A percentile compares a stretch with the other conserved stretches of the same genome.
Evolutionary conservation across 129 eudicot genomes (phyloP).

Genomic region (Erigeron canadensis): DNA sequence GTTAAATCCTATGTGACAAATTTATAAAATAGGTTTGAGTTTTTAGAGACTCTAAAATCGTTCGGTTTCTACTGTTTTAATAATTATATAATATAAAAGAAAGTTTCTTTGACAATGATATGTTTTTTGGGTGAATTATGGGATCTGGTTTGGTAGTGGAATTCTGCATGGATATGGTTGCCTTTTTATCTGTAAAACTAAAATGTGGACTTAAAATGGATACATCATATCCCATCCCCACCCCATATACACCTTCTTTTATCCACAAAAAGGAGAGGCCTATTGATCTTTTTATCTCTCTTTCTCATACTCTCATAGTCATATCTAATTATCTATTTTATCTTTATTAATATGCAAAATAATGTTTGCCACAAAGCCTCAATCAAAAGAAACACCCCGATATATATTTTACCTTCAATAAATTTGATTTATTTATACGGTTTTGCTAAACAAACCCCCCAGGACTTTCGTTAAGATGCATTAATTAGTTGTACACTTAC

Average conservation of each 20-base stretch:
- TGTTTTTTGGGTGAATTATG: neutral
- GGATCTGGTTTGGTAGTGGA: constrained; percentile 6
- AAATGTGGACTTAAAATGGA: constrained; percentile 4
- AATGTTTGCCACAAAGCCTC: no score
- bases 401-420: neutral
- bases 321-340: no score
- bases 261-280: constrained; percentile 1
- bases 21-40: no score
- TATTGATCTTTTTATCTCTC: neutral
- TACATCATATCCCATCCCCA: neutral
- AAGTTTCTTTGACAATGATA: neutral
- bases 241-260: constrained; percentile 4
- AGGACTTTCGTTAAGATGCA: no score
- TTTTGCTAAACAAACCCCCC: no score
- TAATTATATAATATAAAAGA: neutral
- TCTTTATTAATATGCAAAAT: no score
- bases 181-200: neutral
- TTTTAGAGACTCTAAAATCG: no score
- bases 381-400: no score
- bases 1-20: no score
- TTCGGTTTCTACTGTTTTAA: no score
- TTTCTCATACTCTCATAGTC: no score
- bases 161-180: constrained; percentile 15
- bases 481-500: no score
- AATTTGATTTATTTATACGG: neutral